Evolutionary conservation across 1,139 yeast genomes (phyloP), one percentile per base, ranked within the genome.

Genomic region (Taphrina communis): DNA sequence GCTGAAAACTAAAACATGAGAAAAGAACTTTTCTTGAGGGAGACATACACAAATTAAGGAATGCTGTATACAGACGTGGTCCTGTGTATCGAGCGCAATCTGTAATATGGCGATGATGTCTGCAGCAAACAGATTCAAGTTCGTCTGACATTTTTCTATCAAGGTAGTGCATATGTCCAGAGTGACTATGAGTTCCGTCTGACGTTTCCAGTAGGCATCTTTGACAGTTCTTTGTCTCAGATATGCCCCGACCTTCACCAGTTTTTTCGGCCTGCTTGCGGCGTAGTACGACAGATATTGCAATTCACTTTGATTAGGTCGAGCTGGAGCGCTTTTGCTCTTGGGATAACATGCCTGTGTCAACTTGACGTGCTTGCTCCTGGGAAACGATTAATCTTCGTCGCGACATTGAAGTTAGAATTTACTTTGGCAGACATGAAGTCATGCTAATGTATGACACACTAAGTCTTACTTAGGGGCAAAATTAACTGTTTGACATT

Each of bases 311-410:
- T 96, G 86, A 77, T 93, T 93, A 11, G 99, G 97, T 74, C 89
- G 88, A 79, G 92, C 92, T 74, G 92, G 97, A 6, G 85, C 83
- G 7, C 87, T 88, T 72, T 90, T 84, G 1, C 98, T 97, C 1
- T 95, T 85, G 1, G 97, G 99, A 77, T 93, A 94, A 80, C 99
- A 94, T 77, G 90, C 96, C 69, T 89, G 84, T 56, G 94, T 90
- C 75, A 93, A 83, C 76, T 89, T 88, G 78, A 92, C 97, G 77
- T 93, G 98, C 77, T 93, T 93, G 38, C 61, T 53, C 44, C 67
- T 63, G 53, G 12, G n/a, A 50, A 48, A 8, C n/a, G 36, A 46
- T 46, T 8, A 14, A 19, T 46, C 19, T 46, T 12, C 19, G 11
- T n/a, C 51, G 5, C 11, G 11, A n/a, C 19, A 19, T 46, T n/a